Evolutionary conservation across 805 yeast genomes (phyloP).

Genomic region (Myxozyma sirexii): DNA sequence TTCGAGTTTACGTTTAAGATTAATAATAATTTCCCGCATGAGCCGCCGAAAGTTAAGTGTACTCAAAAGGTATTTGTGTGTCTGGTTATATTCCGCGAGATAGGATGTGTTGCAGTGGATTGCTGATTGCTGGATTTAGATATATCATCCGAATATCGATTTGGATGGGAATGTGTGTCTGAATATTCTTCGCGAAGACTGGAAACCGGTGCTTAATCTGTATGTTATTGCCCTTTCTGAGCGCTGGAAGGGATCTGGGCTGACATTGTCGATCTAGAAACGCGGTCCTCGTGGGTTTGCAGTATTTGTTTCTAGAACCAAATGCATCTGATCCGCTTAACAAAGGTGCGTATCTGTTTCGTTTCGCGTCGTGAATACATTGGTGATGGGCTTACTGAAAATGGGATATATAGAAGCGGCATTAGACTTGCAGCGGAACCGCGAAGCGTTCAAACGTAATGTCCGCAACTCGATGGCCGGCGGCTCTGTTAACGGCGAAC

Average conservation of each 20-base stretch:
- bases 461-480: constrained; percentile 75
- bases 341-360: constrained; percentile 49
- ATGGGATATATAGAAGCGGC: constrained; percentile 34
- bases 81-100: too few species aligned
- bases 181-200: constrained; percentile 88
- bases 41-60: constrained; percentile 75
- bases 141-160: constrained; percentile 95
- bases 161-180: constrained; percentile 87
- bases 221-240: too few species aligned
- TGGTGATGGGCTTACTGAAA: neutral
- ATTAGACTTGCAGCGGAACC: constrained; percentile 43
- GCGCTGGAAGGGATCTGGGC: too few species aligned
- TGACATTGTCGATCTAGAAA: too few species aligned
- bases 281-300: constrained; percentile 78
- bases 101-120: too few species aligned
- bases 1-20: constrained; percentile 70
- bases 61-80: constrained; percentile 35
- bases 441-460: constrained; percentile 54
- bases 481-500: constrained; percentile 56
- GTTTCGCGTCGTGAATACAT: neutral
- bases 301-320: constrained; percentile 85
- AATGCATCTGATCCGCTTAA: constrained; percentile 91
- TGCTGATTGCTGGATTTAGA: constrained; percentile 43
- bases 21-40: constrained; percentile 80
- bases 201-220: constrained; percentile 90